A percentile compares a stretch with the other conserved stretches of the same genome.
These are phyloP conservation scores for Dioscorea dumetorum DNA, from an alignment of 106 monocot genomes.

Conservation along the genomic window DNA sequence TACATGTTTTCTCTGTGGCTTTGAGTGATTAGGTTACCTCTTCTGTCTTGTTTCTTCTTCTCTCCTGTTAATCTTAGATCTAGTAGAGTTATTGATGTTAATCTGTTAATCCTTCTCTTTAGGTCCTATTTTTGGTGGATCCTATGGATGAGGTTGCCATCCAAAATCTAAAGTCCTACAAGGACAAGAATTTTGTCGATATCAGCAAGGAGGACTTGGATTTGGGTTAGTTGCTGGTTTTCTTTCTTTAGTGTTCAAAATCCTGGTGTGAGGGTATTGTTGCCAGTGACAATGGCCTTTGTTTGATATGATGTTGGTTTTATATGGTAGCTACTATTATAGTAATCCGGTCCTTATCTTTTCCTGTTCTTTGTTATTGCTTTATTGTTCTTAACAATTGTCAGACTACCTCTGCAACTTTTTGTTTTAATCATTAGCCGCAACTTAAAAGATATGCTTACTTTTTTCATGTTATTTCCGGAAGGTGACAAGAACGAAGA, in stretches of 20 bases:
- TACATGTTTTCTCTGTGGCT: not conserved
- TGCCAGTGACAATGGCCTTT: no score
- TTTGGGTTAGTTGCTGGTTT: slow-evolving; percentile 42
- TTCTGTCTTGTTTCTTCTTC: no score
- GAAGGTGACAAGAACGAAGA: slow-evolving; percentile 92
- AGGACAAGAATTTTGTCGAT: slow-evolving; percentile 97
- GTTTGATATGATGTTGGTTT: no score
- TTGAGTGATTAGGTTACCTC: no score
- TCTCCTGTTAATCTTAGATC: no score
- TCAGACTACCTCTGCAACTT: no score
- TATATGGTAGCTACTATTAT: no score
- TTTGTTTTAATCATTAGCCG: not conserved
- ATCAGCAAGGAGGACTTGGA: slow-evolving; percentile 99
- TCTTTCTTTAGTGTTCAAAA: not conserved
- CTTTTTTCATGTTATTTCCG: not conserved
- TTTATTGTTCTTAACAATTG: no score
- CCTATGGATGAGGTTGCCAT: slow-evolving; percentile 97
- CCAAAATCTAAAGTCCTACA: slow-evolving; percentile 80
- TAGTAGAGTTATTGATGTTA: no score
- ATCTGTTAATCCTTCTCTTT: not conserved
- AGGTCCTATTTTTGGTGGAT: slow-evolving; percentile 92
- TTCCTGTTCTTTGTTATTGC: no score
- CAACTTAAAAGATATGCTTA: not conserved
- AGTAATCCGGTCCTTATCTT: no score
- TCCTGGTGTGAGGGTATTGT: no score